A percentile compares a stretch with the other conserved stretches of the same genome.
Evolutionary conservation across 495 filamentous ascomycete species (phyloP).

Genomic region (Hyaloscypha bicolor): DNA sequence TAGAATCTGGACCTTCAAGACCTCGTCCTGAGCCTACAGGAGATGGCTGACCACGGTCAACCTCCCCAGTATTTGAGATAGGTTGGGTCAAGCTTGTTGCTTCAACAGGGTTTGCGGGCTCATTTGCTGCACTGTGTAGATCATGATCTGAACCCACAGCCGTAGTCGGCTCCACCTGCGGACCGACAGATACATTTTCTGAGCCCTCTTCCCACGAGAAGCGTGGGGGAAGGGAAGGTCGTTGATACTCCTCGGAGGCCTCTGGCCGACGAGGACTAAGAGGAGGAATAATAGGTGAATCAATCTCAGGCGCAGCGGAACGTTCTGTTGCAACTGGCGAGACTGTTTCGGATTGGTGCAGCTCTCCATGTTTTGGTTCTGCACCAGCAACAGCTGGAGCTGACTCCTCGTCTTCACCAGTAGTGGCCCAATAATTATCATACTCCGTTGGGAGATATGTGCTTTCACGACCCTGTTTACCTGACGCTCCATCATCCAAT

Average conservation of each 20-base stretch:
- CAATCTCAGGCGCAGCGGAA: background rate
- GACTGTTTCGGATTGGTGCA: background rate
- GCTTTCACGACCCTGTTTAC: conserved; percentile 39
- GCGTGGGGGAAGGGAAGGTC: conserved; percentile 28
- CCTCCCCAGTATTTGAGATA: background rate
- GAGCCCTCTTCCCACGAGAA: conserved; percentile 58
- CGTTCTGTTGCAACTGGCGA: conserved; percentile 9
- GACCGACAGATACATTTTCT: conserved; percentile 30
- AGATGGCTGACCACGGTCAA: background rate
- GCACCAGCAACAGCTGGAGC: conserved; percentile 8
- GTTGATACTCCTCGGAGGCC: background rate
- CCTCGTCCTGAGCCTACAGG: background rate
- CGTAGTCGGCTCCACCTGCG: conserved; percentile 14
- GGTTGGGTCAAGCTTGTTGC: background rate
- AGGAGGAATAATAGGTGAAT: conserved; percentile 7
- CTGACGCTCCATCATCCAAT: conserved; percentile 6
- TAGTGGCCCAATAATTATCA: conserved; percentile 59
- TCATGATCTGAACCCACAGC: conserved; percentile 10
- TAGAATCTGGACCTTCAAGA: background rate
- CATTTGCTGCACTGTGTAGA: background rate
- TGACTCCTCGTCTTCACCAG: conserved; percentile 35
- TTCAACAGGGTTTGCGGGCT: background rate
- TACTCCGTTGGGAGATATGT: conserved; percentile 59
- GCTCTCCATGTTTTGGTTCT: background rate
- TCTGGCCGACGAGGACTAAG: conserved; percentile 17